Base-by-base conservation (phyloP, 306 rosid genomes). In the Vigna unguiculata region DNA sequence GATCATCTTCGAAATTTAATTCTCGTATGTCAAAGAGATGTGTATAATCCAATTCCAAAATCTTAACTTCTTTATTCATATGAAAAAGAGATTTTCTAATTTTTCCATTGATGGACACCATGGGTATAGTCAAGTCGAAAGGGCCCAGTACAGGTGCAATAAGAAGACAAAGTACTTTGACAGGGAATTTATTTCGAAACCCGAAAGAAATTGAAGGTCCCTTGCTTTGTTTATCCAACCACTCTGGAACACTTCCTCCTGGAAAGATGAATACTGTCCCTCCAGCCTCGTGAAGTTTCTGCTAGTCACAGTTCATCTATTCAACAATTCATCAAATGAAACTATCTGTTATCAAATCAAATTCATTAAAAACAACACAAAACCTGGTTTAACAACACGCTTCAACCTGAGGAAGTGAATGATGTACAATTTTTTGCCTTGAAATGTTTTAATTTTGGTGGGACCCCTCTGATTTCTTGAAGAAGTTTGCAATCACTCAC, bases 391-490 rank as follows among this genome's bases (percentile, higher is more conserved):
- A 70, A 9, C 20, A 76, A 15, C 46, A 61, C 25, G 62, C 19
- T 61, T 74, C 14, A 46, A 17, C 72, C 13, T 0, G 67, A 63
- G 15, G 57, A 30, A 55, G 7, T 64, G 51, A 71, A 77, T 0
- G 60, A 71, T 20, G 0, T 9, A 34, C 81, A 82, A 14, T 13
- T 1, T 7, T 0, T 5, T 32, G 78, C 82, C 1, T 0, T 1
- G 14, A 82, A 25, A 7, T 0, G 0, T 5, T 34, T 0, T 2
- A 71, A 16, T 8, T 15, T 25, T 43, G 78, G 69, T 0, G 78
- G 85, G 62, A 82, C 11, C 11, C 46, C 79, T 43, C 55, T 41
- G 63, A 77, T 71, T 63, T 82, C 75, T 14, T 1, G 11, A 16
- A 82, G 75, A 38, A 0, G 2, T 1, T 7, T 0, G 60, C 85